These are phyloP conservation scores for Pichia thaimueangensis DNA, from an alignment of 805 yeast species.

Conservation along the genomic window DNA sequence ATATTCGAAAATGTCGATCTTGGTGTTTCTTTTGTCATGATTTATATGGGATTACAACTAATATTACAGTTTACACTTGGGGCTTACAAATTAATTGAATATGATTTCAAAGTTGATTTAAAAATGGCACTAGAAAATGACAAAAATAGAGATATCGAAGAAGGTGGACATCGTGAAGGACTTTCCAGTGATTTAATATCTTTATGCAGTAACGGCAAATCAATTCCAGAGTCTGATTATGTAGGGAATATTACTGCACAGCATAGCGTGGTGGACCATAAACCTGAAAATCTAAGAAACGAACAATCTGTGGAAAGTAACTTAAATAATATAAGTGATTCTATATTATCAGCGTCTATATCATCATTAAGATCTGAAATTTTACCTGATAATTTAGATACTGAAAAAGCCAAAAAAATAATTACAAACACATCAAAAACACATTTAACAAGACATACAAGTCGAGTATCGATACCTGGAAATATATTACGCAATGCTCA, in stretches of 20 bases:
- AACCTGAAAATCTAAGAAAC: no score
- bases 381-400: no score
- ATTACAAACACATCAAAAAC: not conserved
- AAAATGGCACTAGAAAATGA: conserved; percentile 2
- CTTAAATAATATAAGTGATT: no score
- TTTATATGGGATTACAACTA: conserved; percentile 64
- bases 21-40: conserved; percentile 84
- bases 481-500: conserved; percentile 21
- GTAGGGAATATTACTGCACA: not conserved
- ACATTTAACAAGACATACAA: not conserved
- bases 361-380: no score
- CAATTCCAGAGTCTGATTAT: not conserved
- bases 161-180: not conserved
- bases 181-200: not conserved
- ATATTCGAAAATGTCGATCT: conserved; percentile 54
- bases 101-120: conserved; percentile 48
- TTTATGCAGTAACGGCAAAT: not conserved
- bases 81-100: conserved; percentile 58
- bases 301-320: no score
- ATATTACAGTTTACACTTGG: conserved; percentile 71
- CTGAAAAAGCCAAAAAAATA: no score
- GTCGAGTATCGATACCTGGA: conserved; percentile 8
- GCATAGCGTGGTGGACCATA: not conserved
- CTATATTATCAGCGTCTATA: no score
- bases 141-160: no score